phyloP scores from a whole-genome alignment of 345 rosid species.

The Streptanthus diversifolius region DNA sequence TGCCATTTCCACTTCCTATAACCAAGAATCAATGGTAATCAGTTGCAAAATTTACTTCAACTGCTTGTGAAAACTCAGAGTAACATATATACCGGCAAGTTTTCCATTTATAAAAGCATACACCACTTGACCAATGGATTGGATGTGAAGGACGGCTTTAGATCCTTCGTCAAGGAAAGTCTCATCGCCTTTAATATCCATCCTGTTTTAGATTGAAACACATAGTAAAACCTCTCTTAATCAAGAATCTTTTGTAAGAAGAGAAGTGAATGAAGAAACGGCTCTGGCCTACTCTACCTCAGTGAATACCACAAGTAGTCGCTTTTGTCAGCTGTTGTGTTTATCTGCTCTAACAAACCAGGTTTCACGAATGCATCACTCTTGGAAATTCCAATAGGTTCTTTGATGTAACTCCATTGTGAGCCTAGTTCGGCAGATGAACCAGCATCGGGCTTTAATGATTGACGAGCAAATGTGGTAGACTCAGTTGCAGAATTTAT shows the following conservation, averaged over 20 bases:
- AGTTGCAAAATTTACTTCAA: neutral
- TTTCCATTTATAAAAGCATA: slow-evolving; percentile 78
- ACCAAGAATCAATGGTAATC: slow-evolving; percentile 1
- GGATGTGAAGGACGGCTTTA: slow-evolving; percentile 63
- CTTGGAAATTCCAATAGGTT: slow-evolving; percentile 83
- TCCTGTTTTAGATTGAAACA: slow-evolving; percentile 38
- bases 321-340: slow-evolving; percentile 78
- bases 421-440: slow-evolving; percentile 48
- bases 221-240: neutral
- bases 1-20: slow-evolving; percentile 62
- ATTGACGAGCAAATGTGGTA: slow-evolving; percentile 47
- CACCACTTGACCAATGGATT: slow-evolving; percentile 85
- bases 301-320: slow-evolving; percentile 93
- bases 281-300: slow-evolving; percentile 43
- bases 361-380: slow-evolving; percentile 49
- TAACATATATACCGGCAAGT: slow-evolving; percentile 50
- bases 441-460: slow-evolving; percentile 41
- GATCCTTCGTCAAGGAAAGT: slow-evolving; percentile 65
- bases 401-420: slow-evolving; percentile 73
- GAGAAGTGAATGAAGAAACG: neutral
- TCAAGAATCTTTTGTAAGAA: neutral
- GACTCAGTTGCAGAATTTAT: slow-evolving; percentile 61
- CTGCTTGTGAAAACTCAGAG: neutral
- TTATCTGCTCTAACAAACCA: slow-evolving; percentile 84
- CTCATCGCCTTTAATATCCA: slow-evolving; percentile 46